Percentiles rank a stretch among this genome's conserved stretches.
Evolutionary conservation across 176 grass and related monocot genomes (phyloP).

Genomic region (Triticum dicoccoides): DNA sequence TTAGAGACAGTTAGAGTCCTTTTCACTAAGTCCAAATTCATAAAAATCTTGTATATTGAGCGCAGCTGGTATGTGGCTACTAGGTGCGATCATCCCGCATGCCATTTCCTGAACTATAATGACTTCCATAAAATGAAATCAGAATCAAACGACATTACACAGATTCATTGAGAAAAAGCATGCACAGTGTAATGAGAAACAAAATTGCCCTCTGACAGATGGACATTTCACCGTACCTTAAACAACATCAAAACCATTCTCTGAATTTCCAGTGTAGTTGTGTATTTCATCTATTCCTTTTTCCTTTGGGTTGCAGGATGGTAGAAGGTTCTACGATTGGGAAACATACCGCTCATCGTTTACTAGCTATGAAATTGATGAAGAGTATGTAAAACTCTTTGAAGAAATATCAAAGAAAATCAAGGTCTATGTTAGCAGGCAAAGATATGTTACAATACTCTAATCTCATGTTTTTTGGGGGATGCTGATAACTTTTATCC

Average conservation of each 20-base stretch:
- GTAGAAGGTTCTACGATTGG: neutral
- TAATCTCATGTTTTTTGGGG: neutral
- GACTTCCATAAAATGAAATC: too few species aligned
- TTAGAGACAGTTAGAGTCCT: too few species aligned
- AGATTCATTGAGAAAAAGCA: too few species aligned
- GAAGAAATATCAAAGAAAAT: constrained; percentile 9
- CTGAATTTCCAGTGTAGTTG: neutral
- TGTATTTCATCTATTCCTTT: neutral
- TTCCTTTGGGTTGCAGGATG: neutral
- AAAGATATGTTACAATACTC: neutral
- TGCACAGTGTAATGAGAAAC: too few species aligned
- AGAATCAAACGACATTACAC: too few species aligned
- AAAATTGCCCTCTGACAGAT: neutral
- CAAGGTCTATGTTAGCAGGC: neutral
- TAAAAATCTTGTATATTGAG: too few species aligned
- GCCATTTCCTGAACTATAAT: too few species aligned
- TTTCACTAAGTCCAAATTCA: too few species aligned
- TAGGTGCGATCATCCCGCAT: too few species aligned
- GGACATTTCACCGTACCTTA: neutral
- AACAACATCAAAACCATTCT: neutral
- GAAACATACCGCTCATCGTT: neutral
- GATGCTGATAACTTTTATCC: neutral
- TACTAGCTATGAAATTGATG: constrained; percentile 15
- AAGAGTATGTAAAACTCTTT: neutral
- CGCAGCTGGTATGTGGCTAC: too few species aligned